Percentiles rank a stretch among this genome's conserved stretches.
These are phyloP conservation scores for Coemansia sp. DNA, from an alignment of 192 early-diverging fungal genomes.

Conservation along the genomic window DNA sequence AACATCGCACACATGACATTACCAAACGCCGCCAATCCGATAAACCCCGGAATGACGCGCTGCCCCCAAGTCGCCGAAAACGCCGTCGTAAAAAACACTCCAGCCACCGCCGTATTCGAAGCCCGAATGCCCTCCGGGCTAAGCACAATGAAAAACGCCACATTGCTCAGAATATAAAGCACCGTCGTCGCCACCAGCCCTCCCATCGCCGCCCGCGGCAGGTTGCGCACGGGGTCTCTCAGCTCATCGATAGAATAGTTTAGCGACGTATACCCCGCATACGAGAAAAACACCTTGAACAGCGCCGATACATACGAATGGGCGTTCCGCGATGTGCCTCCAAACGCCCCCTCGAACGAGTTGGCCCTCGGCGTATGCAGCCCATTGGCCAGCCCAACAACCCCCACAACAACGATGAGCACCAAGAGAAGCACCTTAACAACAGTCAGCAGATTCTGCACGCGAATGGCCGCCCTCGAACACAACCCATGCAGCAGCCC, in stretches of 20 bases:
- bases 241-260: constrained; percentile 65
- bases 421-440: constrained; percentile 50
- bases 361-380: not conserved
- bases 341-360: constrained; percentile 16
- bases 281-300: constrained; percentile 58
- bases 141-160: constrained; percentile 57
- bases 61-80: constrained; percentile 50
- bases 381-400: not conserved
- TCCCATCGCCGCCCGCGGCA: constrained; percentile 57
- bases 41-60: constrained; percentile 52
- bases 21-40: constrained; percentile 51
- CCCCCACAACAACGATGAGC: constrained; percentile 43
- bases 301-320: constrained; percentile 45
- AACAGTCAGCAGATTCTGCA: constrained; percentile 42
- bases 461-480: constrained; percentile 26
- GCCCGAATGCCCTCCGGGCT: constrained; percentile 29
- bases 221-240: constrained; percentile 56
- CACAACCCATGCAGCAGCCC: constrained; percentile 28
- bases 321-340: constrained; percentile 25
- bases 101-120: constrained; percentile 48
- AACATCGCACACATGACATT: constrained; percentile 47
- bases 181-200: constrained; percentile 53
- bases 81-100: constrained; percentile 49
- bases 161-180: constrained; percentile 58
- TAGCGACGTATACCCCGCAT: constrained; percentile 59